Base-by-base conservation (phyloP, 768 basidiomycete species). In the Amanita exitialis region DNA sequence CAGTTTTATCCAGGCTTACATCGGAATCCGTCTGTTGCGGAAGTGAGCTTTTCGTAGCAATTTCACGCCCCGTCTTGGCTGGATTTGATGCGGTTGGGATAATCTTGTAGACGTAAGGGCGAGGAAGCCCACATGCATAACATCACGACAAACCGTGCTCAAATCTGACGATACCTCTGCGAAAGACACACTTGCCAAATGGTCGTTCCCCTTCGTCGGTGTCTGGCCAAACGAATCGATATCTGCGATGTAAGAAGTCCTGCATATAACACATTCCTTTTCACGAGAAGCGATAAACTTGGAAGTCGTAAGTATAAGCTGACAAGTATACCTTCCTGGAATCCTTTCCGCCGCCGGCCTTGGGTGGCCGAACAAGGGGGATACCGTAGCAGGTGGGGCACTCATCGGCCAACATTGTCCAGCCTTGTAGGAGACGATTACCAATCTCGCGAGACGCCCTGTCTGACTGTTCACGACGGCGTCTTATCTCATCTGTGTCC, bases 321-420 rank as follows among this genome's bases (percentile, higher is more conserved):
- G 39, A 15, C 71, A 41, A 41, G 18, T 28, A 13, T 38, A 83
- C 88, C 75, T 83, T 89, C 54, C 76, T 71, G 16, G 79, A 79
- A 66, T 85, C 77, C 57, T 78, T 79, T 53, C 72, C 77, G 15
- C 73, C 73, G 4, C 78, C 77, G 13, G 69, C 56, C 62, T 78
- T 86, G 16, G 88, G 86, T 35, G 84, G 84, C 45, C 89, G 72
- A 53, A 92, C 83, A 12, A 93, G 78, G n/a, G 90, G 91, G 5
- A 91, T 71, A 10, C 89, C 89, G 64, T 80, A 83, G 60, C 91
- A 93, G 20, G 66, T 62, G 3, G 61, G 78, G 60, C 91, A 93
- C 66, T 90, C 88, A 34, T 92, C 88, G 20, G 75, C 87, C n/a
- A 93, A 72, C 86, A 93, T 88, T 0, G 90, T 80, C 87, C 88